Percentiles rank a stretch among this genome's conserved stretches.
These are phyloP conservation scores for Rhododendron williamsianum DNA, from an alignment of 148 eudicot genomes.

Conservation along the genomic window DNA sequence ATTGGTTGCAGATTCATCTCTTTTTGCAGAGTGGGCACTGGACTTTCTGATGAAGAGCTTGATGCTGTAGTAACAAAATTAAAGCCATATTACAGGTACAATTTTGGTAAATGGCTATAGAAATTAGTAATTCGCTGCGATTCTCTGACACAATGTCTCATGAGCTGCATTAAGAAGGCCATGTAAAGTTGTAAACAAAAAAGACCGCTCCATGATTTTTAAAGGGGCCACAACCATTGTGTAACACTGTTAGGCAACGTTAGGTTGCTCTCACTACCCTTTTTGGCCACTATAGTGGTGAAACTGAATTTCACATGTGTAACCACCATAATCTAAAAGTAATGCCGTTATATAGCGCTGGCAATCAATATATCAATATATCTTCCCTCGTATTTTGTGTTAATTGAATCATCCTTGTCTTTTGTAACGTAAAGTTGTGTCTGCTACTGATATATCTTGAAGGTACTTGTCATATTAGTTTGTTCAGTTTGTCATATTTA, in stretches of 20 bases:
- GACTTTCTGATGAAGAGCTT: constrained; percentile 88
- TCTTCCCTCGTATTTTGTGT: neutral
- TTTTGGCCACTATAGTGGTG: neutral
- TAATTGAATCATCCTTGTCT: neutral
- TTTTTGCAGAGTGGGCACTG: constrained; percentile 95
- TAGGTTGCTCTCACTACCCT: neutral
- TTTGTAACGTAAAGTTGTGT: neutral
- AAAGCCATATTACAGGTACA: constrained; percentile 79
- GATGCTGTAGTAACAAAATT: constrained; percentile 70
- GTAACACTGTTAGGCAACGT: neutral
- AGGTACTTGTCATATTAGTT: neutral
- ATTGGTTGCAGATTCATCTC: constrained; percentile 65
- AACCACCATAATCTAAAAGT: neutral
- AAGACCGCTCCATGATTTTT: neutral
- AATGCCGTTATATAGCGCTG: neutral
- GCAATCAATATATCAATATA: neutral
- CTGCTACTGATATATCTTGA: neutral
- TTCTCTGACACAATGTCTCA: neutral
- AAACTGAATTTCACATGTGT: neutral
- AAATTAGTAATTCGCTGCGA: neutral
- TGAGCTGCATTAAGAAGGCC: constrained; percentile 3
- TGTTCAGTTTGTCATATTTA: neutral
- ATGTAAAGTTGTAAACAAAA: neutral
- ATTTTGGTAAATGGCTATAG: neutral
- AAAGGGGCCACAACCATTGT: neutral